phyloP scores from a whole-genome alignment of 2,329 filamentous ascomycete genomes.

The Colletotrichum sp. region DNA sequence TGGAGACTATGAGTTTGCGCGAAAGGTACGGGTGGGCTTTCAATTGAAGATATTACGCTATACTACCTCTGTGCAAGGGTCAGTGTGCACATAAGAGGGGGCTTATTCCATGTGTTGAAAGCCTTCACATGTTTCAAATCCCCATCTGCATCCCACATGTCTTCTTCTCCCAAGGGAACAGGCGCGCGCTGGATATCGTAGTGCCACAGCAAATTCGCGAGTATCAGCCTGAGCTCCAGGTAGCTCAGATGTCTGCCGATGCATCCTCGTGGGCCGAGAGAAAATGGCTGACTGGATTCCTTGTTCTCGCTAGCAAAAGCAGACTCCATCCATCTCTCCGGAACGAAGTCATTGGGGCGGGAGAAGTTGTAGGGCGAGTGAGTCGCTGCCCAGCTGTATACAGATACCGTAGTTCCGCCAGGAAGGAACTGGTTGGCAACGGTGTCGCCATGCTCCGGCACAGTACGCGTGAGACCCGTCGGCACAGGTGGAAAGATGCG shows the following conservation, averaged over 20 bases:
- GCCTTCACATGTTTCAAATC: slow-evolving; percentile 28
- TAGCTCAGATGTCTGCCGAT: slow-evolving; percentile 36
- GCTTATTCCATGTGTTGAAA: slow-evolving; percentile 32
- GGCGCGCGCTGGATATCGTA: slow-evolving; percentile 32
- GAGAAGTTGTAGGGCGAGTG: slow-evolving; percentile 34
- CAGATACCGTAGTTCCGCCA: slow-evolving; percentile 43
- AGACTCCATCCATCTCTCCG: slow-evolving; percentile 33
- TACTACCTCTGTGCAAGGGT: slow-evolving; percentile 5
- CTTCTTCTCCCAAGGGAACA: slow-evolving; percentile 10
- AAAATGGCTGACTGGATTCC: slow-evolving; percentile 31
- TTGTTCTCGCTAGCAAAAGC: slow-evolving; percentile 24
- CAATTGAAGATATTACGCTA: background rate
- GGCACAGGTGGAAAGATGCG: slow-evolving; percentile 40
- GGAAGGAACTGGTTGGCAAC: slow-evolving; percentile 34
- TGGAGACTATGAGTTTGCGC: background rate
- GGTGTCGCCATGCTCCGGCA: slow-evolving; percentile 32
- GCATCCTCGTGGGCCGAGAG: slow-evolving; percentile 32
- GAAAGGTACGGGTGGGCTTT: background rate
- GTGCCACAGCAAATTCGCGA: slow-evolving; percentile 29
- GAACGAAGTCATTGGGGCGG: slow-evolving; percentile 35
- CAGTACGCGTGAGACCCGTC: slow-evolving; percentile 28
- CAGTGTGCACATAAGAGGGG: slow-evolving; percentile 28
- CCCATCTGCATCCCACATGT: slow-evolving; percentile 29
- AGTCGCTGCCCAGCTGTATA: slow-evolving; percentile 34
- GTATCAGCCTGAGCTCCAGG: slow-evolving; percentile 32